Evolutionary conservation across 306 rosid genomes (phyloP), one percentile per base, ranked within the genome.

Genomic region (Delonix regia): DNA sequence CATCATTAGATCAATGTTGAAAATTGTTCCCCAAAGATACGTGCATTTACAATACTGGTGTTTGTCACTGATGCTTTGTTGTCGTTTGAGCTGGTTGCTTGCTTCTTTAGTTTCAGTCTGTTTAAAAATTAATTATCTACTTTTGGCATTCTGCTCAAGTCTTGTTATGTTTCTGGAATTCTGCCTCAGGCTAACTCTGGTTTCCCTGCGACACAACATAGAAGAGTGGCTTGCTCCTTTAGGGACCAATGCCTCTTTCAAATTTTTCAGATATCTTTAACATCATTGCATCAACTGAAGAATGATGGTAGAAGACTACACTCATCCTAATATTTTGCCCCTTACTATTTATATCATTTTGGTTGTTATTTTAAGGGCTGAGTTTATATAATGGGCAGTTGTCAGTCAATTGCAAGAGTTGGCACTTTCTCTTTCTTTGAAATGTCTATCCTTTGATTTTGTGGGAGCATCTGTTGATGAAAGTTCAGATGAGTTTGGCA

Each of bases 401-500:
- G 86, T 79, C 56, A 88, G 87, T 87, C 93, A 90, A 60, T 83
- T 95, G 91, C 99, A 91, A 91, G 98, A 93, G 86, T 80, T 95
- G 89, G 99, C 99, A 6, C 99, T 95, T 66, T 87, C 99, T 62
- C 98, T 95, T 71, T 85, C 98, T 12, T 93, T 95, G 68, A 95
- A 93, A 85, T 95, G 99, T 79, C 77, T 95, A 79, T 93, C 97
- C 52, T 95, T 95, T 87, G 99, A 95, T 88, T 95, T 95, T 87
- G 98, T 95, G 80, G 99, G 98, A 85, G 91, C 99, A 62, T 91
- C 99, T 63, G 80, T 95, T 73, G 99, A 95, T 83, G 99, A 95
- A 88, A 95, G 99, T 85, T 95, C 99, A 14, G 99, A 95, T 78
- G 99, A 95, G 82, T 95, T 95, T 81, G 99, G 99, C 62, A 95